Percentiles rank a stretch among this genome's conserved stretches.
Conservation (phyloP, 352 stramenopile species). For the Globisporangium canariense region DNA sequence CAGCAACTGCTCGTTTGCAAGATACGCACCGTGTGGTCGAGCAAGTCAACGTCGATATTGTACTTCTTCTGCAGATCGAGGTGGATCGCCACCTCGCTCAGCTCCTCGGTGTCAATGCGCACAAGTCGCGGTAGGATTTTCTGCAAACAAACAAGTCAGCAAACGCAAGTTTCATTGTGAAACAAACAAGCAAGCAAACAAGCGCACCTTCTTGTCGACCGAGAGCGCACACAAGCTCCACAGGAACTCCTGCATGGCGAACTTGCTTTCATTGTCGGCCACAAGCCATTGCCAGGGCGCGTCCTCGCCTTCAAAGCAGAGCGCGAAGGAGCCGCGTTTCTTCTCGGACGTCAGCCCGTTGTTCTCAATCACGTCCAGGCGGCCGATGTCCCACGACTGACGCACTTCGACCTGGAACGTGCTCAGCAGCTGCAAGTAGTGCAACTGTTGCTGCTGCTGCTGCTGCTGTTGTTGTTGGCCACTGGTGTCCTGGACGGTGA, state of each 20-base stretch:
- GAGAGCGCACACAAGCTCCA: constrained; percentile 62
- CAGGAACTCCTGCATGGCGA: constrained; percentile 70
- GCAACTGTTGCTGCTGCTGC: constrained; percentile 26
- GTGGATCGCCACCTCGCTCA: constrained; percentile 49
- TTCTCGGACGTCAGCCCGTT: constrained; percentile 48
- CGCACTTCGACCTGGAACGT: constrained; percentile 65
- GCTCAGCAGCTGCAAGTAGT: constrained; percentile 65
- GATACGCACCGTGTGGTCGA: constrained; percentile 38
- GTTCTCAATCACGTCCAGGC: constrained; percentile 59
- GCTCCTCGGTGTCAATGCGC: constrained; percentile 54
- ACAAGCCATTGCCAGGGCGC: constrained; percentile 54
- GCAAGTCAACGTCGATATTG: constrained; percentile 59
- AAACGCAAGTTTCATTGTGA: background rate
- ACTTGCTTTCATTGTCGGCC: constrained; percentile 40
- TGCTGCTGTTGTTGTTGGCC: background rate
- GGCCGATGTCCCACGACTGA: constrained; percentile 53
- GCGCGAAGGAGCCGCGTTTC: constrained; percentile 46
- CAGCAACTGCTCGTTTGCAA: background rate
- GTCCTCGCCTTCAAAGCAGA: constrained; percentile 49
- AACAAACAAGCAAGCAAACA: constrained; percentile 1
- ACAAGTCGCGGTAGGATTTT: constrained; percentile 47
- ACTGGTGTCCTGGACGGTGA: constrained; percentile 45
- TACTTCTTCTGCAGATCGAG: constrained; percentile 59
- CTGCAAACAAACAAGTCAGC: constrained; percentile 12
- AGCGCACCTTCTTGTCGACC: constrained; percentile 46